Percentiles rank a stretch among this genome's conserved stretches.
Conservation (phyloP, 2,329 filamentous ascomycete species). For the Talaromyces verruculosus region DNA sequence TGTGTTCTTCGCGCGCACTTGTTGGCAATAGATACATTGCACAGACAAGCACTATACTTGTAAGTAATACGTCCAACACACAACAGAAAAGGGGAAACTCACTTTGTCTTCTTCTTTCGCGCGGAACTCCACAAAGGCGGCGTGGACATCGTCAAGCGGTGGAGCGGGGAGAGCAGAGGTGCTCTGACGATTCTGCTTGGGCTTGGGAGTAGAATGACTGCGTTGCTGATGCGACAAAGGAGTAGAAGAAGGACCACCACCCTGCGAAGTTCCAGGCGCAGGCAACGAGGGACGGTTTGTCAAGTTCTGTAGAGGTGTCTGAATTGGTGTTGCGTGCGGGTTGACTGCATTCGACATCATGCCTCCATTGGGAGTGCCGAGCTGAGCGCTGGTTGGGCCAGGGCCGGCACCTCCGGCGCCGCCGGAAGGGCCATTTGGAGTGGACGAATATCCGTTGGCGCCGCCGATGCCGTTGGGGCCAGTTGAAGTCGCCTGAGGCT, state of each 20-base stretch:
- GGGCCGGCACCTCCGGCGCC: constrained; percentile 35
- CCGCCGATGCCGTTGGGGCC: constrained; percentile 43
- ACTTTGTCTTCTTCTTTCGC: constrained; percentile 51
- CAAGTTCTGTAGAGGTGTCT: constrained; percentile 43
- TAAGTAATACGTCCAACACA: constrained; percentile 15
- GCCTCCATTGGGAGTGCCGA: constrained; percentile 44
- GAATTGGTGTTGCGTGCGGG: constrained; percentile 43
- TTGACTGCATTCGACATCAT: constrained; percentile 48
- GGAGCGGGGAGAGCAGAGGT: constrained; percentile 47
- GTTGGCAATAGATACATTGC: constrained; percentile 53
- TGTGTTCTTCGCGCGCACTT: constrained; percentile 53
- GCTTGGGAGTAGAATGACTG: constrained; percentile 28
- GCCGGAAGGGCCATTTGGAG: constrained; percentile 40
- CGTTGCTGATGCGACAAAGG: constrained; percentile 33
- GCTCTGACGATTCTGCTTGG: constrained; percentile 34
- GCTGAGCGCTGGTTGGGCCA: constrained; percentile 33
- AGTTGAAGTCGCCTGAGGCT: constrained; percentile 41
- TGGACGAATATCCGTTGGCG: constrained; percentile 46
- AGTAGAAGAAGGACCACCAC: constrained; percentile 31
- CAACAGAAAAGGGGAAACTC: constrained; percentile 1
- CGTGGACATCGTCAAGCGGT: constrained; percentile 51
- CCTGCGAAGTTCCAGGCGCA: constrained; percentile 37
- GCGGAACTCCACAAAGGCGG: constrained; percentile 51
- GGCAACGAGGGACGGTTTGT: constrained; percentile 43
- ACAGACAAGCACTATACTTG: constrained; percentile 46